Evolutionary conservation across 495 filamentous ascomycete genomes (phyloP).

Genomic region (Pseudomonodictys pantanalensis): DNA sequence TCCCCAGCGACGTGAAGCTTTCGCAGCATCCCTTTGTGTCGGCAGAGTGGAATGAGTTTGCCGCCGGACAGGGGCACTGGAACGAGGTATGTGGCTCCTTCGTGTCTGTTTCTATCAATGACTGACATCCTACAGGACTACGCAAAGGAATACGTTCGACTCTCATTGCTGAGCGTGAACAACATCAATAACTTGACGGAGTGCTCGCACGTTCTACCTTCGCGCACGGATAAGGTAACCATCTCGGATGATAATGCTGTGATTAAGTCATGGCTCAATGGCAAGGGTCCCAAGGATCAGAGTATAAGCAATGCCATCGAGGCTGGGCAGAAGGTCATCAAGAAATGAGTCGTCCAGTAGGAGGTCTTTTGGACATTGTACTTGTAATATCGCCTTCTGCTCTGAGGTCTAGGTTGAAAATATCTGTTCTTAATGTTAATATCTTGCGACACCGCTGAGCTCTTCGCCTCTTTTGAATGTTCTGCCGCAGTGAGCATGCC

Average conservation of each 20-base stretch:
- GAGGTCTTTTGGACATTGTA: neutral
- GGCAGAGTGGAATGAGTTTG: conserved; percentile 41
- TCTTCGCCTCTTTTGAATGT: no score
- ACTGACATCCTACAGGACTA: conserved; percentile 38
- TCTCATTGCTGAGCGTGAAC: conserved; percentile 46
- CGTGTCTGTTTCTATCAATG: neutral
- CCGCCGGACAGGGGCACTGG: conserved; percentile 39
- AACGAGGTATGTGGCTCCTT: conserved; percentile 37
- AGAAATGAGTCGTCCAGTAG: neutral
- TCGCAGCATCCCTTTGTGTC: conserved; percentile 39
- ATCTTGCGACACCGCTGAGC: no score
- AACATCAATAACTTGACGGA: conserved; percentile 47
- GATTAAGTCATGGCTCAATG: neutral
- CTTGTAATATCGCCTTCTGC: no score
- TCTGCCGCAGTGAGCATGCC: no score
- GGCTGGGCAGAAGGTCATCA: neutral
- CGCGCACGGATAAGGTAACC: neutral
- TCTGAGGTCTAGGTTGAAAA: no score
- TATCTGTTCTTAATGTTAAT: no score
- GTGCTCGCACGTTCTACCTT: conserved; percentile 44
- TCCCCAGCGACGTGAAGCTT: conserved; percentile 48
- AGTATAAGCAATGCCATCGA: neutral
- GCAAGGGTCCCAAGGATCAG: neutral
- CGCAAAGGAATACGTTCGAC: conserved; percentile 43
- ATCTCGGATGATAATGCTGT: neutral